Evolutionary conservation across 345 rosid genomes (phyloP).

Genomic region (Eutrema japonicum): DNA sequence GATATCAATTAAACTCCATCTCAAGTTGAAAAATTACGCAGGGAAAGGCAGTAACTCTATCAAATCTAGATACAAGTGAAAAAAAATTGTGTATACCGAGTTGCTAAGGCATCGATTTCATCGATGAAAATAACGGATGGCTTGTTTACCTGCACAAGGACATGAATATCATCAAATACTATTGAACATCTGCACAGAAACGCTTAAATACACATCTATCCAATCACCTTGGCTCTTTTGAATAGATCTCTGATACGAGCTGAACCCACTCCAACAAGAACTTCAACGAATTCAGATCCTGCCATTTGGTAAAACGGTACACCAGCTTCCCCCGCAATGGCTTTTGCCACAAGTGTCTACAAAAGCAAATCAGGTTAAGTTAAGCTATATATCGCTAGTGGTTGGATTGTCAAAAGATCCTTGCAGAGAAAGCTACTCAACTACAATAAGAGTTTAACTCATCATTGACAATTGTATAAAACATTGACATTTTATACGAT

Average conservation of each 20-base stretch:
- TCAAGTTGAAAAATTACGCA: neutral
- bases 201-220: slow-evolving; percentile 6
- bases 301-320: slow-evolving; percentile 99
- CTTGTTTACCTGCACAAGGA: slow-evolving; percentile 78
- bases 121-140: slow-evolving; percentile 96
- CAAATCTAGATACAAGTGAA: slow-evolving; percentile 12
- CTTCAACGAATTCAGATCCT: slow-evolving; percentile 96
- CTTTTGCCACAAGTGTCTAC: slow-evolving; percentile 94
- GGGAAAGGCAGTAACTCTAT: slow-evolving; percentile 7
- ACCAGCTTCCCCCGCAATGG: slow-evolving; percentile 98
- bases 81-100: slow-evolving; percentile 56
- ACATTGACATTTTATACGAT: slow-evolving; percentile 4
- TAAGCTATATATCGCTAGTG: slow-evolving; percentile 4
- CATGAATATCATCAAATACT: slow-evolving; percentile 33
- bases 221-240: slow-evolving; percentile 90
- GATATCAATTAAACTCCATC: slow-evolving; percentile 2
- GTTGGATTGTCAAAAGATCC: neutral
- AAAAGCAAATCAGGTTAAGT: slow-evolving; percentile 32
- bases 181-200: neutral
- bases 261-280: slow-evolving; percentile 95
- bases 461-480: neutral
- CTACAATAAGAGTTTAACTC: neutral
- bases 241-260: slow-evolving; percentile 96
- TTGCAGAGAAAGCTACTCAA: slow-evolving; percentile 11
- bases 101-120: slow-evolving; percentile 93